Evolutionary conservation across 2,329 filamentous ascomycete species (phyloP).

Genomic region (Neonectria sp.): DNA sequence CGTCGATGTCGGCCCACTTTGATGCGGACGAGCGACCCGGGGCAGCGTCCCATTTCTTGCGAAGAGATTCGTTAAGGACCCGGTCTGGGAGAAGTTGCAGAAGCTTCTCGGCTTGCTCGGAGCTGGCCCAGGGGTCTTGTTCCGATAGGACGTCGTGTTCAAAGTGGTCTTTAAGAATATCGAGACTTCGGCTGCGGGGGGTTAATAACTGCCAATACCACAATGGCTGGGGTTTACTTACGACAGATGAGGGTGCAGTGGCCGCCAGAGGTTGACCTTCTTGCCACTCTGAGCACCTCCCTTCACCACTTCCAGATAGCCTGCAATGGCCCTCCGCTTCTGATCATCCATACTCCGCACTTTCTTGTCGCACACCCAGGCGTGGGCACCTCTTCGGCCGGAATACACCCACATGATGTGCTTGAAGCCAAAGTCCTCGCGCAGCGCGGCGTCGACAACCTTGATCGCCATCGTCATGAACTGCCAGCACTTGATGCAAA

Average conservation of each 20-base stretch:
- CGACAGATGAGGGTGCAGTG: conserved; percentile 90
- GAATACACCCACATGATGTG: conserved; percentile 99
- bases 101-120: conserved; percentile 82
- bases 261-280: conserved; percentile 86
- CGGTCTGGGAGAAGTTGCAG: conserved; percentile 89
- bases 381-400: conserved; percentile 94
- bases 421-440: conserved; percentile 96
- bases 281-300: conserved; percentile 90
- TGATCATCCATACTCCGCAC: conserved; percentile 89
- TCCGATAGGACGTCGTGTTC: conserved; percentile 83
- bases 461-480: conserved; percentile 99
- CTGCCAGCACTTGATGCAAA: conserved; percentile 94
- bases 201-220: conserved; percentile 34
- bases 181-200: conserved; percentile 78
- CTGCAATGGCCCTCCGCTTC: conserved; percentile 86
- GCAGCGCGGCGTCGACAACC: conserved; percentile 87
- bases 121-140: conserved; percentile 87
- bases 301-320: conserved; percentile 91
- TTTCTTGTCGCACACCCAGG: conserved; percentile 95
- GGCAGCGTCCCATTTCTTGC: conserved; percentile 91
- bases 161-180: conserved; percentile 88
- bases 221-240: conserved; percentile 55
- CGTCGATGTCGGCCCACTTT: conserved; percentile 97
- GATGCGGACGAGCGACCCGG: conserved; percentile 81
- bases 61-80: conserved; percentile 81